These are phyloP conservation scores for Solanum infundibuliforme DNA, from an alignment of 257 asterid genomes.

Conservation along the genomic window DNA sequence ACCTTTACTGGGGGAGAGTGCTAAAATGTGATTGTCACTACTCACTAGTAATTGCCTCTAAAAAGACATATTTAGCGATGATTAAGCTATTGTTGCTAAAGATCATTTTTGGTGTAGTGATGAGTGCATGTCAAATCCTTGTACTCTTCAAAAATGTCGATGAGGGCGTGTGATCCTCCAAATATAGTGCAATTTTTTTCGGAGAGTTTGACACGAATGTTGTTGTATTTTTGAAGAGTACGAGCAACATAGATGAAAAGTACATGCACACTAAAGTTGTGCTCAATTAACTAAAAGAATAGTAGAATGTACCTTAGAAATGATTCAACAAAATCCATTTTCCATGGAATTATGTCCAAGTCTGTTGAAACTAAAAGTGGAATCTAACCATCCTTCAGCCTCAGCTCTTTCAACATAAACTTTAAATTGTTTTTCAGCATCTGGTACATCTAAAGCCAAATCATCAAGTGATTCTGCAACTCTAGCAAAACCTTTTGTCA, in stretches of 20 bases:
- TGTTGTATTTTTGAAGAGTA: background rate
- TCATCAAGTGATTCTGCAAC: constrained; percentile 70
- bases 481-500: constrained; percentile 69
- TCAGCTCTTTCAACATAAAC: constrained; percentile 35
- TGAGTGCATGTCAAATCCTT: background rate
- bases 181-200: background rate
- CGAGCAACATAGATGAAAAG: background rate
- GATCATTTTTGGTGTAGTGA: background rate
- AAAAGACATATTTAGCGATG: background rate
- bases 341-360: constrained; percentile 17
- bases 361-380: constrained; percentile 26
- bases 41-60: background rate
- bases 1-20: background rate
- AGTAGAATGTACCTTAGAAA: background rate
- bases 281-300: background rate
- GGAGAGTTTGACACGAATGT: background rate
- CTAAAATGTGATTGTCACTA: background rate
- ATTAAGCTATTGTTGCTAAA: no score
- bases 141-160: background rate
- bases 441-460: constrained; percentile 85
- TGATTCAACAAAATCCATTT: constrained; percentile 22
- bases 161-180: background rate
- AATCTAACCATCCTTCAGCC: constrained; percentile 68
- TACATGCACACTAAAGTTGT: background rate
- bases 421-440: constrained; percentile 56